Evolutionary conservation across 2,329 filamentous ascomycete species (phyloP).

Genomic region (Plectosphaerella cucumerina): DNA sequence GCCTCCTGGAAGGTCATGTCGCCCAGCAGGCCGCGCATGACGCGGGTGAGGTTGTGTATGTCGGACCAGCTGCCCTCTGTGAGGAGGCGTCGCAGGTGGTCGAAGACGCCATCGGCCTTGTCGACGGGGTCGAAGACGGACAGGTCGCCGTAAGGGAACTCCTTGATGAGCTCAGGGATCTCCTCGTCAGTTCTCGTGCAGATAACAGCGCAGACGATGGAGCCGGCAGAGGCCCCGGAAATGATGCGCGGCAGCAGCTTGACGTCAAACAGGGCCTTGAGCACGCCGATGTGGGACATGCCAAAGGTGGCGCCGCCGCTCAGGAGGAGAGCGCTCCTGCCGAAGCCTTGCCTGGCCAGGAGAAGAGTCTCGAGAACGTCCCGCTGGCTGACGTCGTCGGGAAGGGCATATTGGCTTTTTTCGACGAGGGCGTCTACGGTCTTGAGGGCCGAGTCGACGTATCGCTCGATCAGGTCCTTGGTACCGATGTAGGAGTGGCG

Average conservation of each 20-base stretch:
- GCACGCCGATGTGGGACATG: slow-evolving; percentile 86
- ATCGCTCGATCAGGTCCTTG: slow-evolving; percentile 80
- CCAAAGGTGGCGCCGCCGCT: slow-evolving; percentile 87
- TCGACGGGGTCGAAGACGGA: slow-evolving; percentile 69
- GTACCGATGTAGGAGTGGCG: slow-evolving; percentile 81
- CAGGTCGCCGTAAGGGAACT: slow-evolving; percentile 76
- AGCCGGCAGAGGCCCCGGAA: slow-evolving; percentile 81
- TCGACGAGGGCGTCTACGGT: slow-evolving; percentile 72
- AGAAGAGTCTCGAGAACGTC: slow-evolving; percentile 65
- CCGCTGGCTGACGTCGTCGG: slow-evolving; percentile 53
- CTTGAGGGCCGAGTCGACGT: slow-evolving; percentile 73
- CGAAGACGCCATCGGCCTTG: slow-evolving; percentile 57
- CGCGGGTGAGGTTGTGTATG: slow-evolving; percentile 72
- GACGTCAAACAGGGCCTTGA: slow-evolving; percentile 74
- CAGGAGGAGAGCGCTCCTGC: slow-evolving; percentile 76
- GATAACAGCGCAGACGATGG: slow-evolving; percentile 77
- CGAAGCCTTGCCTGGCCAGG: slow-evolving; percentile 73
- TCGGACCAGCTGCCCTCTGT: slow-evolving; percentile 85
- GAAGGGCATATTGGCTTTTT: slow-evolving; percentile 41
- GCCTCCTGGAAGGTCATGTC: slow-evolving; percentile 94
- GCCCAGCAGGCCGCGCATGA: slow-evolving; percentile 77
- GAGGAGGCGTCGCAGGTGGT: slow-evolving; percentile 67
- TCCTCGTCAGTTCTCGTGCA: slow-evolving; percentile 77
- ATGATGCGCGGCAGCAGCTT: slow-evolving; percentile 79
- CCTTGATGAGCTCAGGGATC: slow-evolving; percentile 62